Conservation (phyloP, 352 stramenopile genomes). For the Pythium rishiriense region DNA sequence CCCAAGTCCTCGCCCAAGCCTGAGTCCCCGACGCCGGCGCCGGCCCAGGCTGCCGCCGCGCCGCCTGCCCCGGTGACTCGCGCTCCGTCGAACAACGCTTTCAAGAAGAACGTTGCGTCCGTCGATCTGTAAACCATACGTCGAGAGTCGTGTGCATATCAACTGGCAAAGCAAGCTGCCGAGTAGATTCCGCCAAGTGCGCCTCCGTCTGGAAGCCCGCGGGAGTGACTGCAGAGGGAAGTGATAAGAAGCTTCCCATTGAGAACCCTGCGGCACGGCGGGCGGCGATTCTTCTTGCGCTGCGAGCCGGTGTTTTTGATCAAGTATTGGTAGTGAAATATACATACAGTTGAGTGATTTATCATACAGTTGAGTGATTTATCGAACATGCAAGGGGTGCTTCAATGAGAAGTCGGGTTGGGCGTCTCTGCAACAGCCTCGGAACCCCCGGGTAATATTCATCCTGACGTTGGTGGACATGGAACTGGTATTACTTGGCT, state of each 20-base stretch:
- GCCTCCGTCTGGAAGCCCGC: neutral
- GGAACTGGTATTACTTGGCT: too few species aligned
- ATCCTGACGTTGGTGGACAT: too few species aligned
- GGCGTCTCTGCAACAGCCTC: too few species aligned
- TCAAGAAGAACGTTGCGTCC: slow-evolving; percentile 24
- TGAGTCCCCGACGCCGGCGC: neutral
- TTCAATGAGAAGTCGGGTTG: too few species aligned
- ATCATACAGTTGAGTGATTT: slow-evolving; percentile 14
- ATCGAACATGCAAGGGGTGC: too few species aligned
- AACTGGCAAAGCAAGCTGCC: neutral
- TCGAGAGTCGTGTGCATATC: slow-evolving; percentile 19
- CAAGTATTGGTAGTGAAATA: slow-evolving; percentile 22
- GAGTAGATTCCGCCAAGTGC: neutral
- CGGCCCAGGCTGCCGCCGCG: slow-evolving; percentile 2
- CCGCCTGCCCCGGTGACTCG: slow-evolving; percentile 17
- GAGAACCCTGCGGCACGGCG: neutral
- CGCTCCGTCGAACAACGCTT: slow-evolving; percentile 27
- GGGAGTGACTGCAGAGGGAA: slow-evolving; percentile 1
- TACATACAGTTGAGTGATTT: slow-evolving; percentile 17
- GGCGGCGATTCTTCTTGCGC: neutral
- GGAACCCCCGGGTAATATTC: too few species aligned
- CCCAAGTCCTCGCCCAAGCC: slow-evolving; percentile 10
- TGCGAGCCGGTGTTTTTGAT: slow-evolving; percentile 16
- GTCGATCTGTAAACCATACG: slow-evolving; percentile 26
- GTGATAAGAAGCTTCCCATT: neutral